Conservation (phyloP, 805 yeast genomes). For the Lipomyces oligophaga region DNA sequence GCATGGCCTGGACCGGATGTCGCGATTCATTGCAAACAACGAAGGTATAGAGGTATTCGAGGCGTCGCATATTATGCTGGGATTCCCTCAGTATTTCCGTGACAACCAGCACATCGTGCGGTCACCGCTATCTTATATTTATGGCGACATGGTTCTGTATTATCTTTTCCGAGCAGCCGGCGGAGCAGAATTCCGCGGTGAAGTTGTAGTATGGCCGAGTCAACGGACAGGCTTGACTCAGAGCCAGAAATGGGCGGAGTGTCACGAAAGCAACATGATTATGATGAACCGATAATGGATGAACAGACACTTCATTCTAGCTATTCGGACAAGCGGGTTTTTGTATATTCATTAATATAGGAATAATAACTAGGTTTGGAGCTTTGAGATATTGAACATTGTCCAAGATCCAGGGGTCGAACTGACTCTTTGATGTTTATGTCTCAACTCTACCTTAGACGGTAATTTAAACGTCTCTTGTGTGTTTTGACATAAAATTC, state of each 20-base stretch:
- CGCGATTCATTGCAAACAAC: constrained; percentile 12
- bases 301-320: too few species aligned
- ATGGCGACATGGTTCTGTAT: constrained; percentile 19
- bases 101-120: constrained; percentile 17
- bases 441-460: too few species aligned
- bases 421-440: too few species aligned
- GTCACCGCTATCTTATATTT: constrained; percentile 7
- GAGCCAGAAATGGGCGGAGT: constrained; percentile 18
- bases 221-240: background rate
- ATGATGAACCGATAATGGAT: too few species aligned
- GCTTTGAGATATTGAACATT: too few species aligned
- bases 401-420: too few species aligned
- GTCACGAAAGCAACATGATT: too few species aligned
- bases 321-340: too few species aligned
- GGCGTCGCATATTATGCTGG: constrained; percentile 13
- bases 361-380: too few species aligned
- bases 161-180: constrained; percentile 23
- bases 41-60: constrained; percentile 17
- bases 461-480: too few species aligned
- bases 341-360: too few species aligned
- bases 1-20: constrained; percentile 18
- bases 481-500: too few species aligned
- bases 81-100: constrained; percentile 7
- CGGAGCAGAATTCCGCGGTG: constrained; percentile 16
- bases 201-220: constrained; percentile 13